Conservation (phyloP, 2,329 filamentous ascomycete species). For the Colletotrichum orchidophilum region DNA sequence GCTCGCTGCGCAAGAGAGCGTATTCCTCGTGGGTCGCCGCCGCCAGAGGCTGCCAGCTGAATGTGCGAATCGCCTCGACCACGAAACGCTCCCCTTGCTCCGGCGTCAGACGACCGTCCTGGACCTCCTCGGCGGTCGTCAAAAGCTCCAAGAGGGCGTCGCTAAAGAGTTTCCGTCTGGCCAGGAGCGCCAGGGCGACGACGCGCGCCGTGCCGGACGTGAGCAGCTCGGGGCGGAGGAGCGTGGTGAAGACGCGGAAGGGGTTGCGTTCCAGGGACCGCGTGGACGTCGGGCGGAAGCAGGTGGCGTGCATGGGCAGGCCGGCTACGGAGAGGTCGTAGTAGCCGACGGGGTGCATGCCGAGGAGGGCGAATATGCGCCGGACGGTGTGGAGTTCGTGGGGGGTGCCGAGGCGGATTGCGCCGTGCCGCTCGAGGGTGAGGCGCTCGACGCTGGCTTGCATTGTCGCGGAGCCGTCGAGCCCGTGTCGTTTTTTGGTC, state of each 20-base stretch:
- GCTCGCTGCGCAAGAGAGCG: conserved; percentile 49
- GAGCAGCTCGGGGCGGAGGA: conserved; percentile 53
- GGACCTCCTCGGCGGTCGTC: conserved; percentile 42
- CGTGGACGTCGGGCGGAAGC: conserved; percentile 53
- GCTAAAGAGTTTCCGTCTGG: conserved; percentile 53
- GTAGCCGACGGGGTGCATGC: conserved; percentile 60
- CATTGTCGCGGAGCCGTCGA: neutral
- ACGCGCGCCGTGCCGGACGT: conserved; percentile 40
- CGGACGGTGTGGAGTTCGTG: conserved; percentile 53
- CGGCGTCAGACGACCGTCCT: conserved; percentile 39
- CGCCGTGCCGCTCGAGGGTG: conserved; percentile 51
- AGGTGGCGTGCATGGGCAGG: conserved; percentile 61
- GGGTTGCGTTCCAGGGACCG: conserved; percentile 51
- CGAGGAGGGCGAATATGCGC: conserved; percentile 56
- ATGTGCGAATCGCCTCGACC: conserved; percentile 53
- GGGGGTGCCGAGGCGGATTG: conserved; percentile 57
- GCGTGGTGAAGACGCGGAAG: conserved; percentile 51
- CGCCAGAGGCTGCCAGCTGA: conserved; percentile 56
- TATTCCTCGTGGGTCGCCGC: conserved; percentile 53
- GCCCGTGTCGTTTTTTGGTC: neutral
- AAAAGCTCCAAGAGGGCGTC: conserved; percentile 48
- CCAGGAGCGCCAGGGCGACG: conserved; percentile 45
- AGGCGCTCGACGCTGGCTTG: conserved; percentile 5
- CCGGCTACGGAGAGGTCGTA: conserved; percentile 58
- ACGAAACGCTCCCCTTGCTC: conserved; percentile 50